Percentiles rank a stretch among this genome's conserved stretches.
Conservation (phyloP, 1,139 yeast species). For the Protomyces inundatus region DNA sequence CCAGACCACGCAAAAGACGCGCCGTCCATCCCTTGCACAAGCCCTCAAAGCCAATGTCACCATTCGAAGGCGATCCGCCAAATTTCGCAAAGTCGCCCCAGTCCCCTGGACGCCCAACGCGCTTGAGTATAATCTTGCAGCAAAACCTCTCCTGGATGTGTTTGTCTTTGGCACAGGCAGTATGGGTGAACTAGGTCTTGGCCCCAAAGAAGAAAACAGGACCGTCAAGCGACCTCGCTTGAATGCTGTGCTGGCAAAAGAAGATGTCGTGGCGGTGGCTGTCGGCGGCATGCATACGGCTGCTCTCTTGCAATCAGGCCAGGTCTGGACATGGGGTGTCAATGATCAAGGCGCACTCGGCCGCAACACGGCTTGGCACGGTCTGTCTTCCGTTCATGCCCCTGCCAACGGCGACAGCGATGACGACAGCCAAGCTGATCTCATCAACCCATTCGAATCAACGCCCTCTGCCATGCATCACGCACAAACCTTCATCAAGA, state of each 20-base stretch:
- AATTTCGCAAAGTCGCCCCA: not conserved
- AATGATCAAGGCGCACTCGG: conserved; percentile 91
- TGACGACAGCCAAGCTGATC: conserved; percentile 71
- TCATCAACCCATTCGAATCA: conserved; percentile 78
- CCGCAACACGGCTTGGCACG: conserved; percentile 63
- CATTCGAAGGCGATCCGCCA: not conserved
- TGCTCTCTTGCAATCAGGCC: conserved; percentile 68
- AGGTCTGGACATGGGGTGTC: conserved; percentile 96
- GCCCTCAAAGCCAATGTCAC: not conserved
- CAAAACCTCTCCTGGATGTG: conserved; percentile 49
- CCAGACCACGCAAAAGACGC: not conserved
- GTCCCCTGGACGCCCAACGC: not conserved
- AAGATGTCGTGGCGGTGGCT: conserved; percentile 73
- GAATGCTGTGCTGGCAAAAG: conserved; percentile 64
- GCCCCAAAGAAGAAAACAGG: conserved; percentile 78
- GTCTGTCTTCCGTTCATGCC: conserved; percentile 49
- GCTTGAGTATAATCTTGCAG: not conserved
- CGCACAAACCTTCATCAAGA: conserved; percentile 58
- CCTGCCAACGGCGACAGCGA: conserved; percentile 51
- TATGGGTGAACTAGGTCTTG: conserved; percentile 94
- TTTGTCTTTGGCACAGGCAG: conserved; percentile 96
- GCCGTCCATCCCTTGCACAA: not conserved
- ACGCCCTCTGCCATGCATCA: conserved; percentile 75
- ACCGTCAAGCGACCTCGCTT: conserved; percentile 93
- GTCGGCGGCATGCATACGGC: conserved; percentile 95